Conservation (phyloP, 2,329 filamentous ascomycete species). For the Xylaria digitata region DNA sequence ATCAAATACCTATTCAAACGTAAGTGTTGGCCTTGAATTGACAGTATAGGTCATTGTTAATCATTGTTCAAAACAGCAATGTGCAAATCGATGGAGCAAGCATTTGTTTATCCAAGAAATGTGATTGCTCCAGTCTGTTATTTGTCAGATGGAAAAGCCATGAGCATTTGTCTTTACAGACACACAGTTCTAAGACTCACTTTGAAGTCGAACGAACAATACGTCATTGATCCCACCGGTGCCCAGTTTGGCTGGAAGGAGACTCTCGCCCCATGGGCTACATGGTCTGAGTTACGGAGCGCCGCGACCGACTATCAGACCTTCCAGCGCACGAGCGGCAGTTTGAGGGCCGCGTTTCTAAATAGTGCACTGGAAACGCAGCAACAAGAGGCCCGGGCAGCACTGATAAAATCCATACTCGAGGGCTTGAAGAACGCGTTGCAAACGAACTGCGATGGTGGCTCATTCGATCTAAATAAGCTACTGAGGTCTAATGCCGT, state of each 20-base stretch:
- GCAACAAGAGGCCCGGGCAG: conserved; percentile 1
- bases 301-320: neutral
- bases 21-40: conserved; percentile 8
- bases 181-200: conserved; percentile 30
- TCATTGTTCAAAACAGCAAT: conserved; percentile 5
- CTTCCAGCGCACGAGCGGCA: neutral
- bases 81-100: conserved; percentile 23
- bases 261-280: conserved; percentile 27
- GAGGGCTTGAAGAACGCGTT: neutral
- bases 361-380: conserved; percentile 2
- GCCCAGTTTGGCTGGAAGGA: conserved; percentile 36
- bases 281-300: conserved; percentile 21
- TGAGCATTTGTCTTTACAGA: conserved; percentile 8
- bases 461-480: neutral
- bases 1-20: conserved; percentile 24
- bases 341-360: neutral
- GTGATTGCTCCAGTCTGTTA: conserved; percentile 27
- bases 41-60: neutral
- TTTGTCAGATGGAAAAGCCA: neutral
- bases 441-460: neutral
- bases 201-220: conserved; percentile 26
- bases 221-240: conserved; percentile 29
- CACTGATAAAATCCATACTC: conserved; percentile 1
- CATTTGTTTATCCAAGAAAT: conserved; percentile 11
- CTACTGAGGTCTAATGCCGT: neutral